Conservation (phyloP, 2,329 filamentous ascomycete genomes). For the Alternaria sp. region DNA sequence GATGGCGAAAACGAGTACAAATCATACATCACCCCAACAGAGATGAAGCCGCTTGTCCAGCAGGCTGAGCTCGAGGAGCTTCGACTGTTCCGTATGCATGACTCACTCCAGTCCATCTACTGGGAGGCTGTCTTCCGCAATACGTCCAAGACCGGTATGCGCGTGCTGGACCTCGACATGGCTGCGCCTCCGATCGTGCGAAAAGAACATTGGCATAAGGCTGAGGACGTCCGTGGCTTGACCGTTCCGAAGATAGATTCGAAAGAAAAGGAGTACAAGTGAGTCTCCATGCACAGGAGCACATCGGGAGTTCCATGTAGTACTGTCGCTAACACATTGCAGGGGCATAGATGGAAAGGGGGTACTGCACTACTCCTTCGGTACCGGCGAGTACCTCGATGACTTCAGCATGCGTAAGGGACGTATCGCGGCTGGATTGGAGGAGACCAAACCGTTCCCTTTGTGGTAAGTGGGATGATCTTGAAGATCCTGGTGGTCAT, state of each 20-base stretch:
- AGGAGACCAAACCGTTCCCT: slow-evolving; percentile 28
- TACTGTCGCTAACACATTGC: neutral
- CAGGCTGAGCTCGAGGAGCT: slow-evolving; percentile 35
- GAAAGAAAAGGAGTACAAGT: slow-evolving; percentile 33
- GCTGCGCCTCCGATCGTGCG: slow-evolving; percentile 32
- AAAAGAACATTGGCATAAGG: slow-evolving; percentile 28
- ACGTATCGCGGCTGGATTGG: slow-evolving; percentile 33
- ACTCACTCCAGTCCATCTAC: slow-evolving; percentile 33
- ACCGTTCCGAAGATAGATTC: slow-evolving; percentile 21
- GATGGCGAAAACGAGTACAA: slow-evolving; percentile 15
- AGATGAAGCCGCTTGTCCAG: slow-evolving; percentile 32
- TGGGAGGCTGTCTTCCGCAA: slow-evolving; percentile 43
- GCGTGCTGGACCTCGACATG: slow-evolving; percentile 38
- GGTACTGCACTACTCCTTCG: slow-evolving; percentile 31
- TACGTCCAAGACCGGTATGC: slow-evolving; percentile 22
- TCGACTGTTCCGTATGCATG: slow-evolving; percentile 35
- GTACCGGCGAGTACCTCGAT: slow-evolving; percentile 45
- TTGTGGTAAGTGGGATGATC: slow-evolving; percentile 17
- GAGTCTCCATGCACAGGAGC: neutral
- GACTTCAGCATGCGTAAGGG: slow-evolving; percentile 38
- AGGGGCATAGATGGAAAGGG: slow-evolving; percentile 41
- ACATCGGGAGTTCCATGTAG: neutral
- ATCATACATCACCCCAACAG: slow-evolving; percentile 28
- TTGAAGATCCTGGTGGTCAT: neutral
- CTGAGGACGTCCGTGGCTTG: slow-evolving; percentile 26